These are phyloP conservation scores for Malassezia restricta DNA, from an alignment of 1,284 basidiomycete genomes.

Conservation along the genomic window DNA sequence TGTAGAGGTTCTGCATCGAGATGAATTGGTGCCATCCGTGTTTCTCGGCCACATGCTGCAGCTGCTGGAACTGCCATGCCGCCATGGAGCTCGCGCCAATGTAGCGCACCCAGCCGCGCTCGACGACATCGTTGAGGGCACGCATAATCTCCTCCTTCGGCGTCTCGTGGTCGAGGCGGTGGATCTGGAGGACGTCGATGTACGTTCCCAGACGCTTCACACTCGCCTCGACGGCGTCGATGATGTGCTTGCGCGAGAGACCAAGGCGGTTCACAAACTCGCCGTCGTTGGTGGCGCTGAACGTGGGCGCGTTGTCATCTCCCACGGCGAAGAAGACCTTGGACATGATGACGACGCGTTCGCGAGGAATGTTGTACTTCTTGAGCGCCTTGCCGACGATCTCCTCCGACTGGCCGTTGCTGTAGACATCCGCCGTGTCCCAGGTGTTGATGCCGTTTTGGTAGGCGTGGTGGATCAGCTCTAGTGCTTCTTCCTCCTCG, in stretches of 20 bases:
- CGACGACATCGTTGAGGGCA: slow-evolving; percentile 51
- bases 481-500: slow-evolving; percentile 50
- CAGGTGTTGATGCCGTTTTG: slow-evolving; percentile 57
- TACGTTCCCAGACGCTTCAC: slow-evolving; percentile 64
- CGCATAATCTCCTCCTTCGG: slow-evolving; percentile 59
- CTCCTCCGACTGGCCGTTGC: slow-evolving; percentile 59
- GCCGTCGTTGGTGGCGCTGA: slow-evolving; percentile 17
- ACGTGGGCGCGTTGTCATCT: slow-evolving; percentile 14
- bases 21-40: slow-evolving; percentile 37
- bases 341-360: slow-evolving; percentile 63
- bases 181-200: slow-evolving; percentile 48
- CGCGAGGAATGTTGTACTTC: slow-evolving; percentile 60
- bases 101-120: slow-evolving; percentile 38
- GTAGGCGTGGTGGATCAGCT: slow-evolving; percentile 11
- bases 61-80: slow-evolving; percentile 16
- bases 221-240: slow-evolving; percentile 62
- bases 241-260: slow-evolving; percentile 64
- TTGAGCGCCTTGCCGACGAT: slow-evolving; percentile 67
- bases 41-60: slow-evolving; percentile 13
- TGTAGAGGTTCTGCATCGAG: slow-evolving; percentile 60
- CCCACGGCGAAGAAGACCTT: slow-evolving; percentile 52
- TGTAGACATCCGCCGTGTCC: slow-evolving; percentile 59
- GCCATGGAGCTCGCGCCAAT: slow-evolving; percentile 16
- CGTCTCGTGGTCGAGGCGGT: slow-evolving; percentile 54
- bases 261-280: slow-evolving; percentile 52